These are phyloP conservation scores for Hypoxylon sp. DNA, from an alignment of 2,329 filamentous ascomycete genomes.

Conservation along the genomic window DNA sequence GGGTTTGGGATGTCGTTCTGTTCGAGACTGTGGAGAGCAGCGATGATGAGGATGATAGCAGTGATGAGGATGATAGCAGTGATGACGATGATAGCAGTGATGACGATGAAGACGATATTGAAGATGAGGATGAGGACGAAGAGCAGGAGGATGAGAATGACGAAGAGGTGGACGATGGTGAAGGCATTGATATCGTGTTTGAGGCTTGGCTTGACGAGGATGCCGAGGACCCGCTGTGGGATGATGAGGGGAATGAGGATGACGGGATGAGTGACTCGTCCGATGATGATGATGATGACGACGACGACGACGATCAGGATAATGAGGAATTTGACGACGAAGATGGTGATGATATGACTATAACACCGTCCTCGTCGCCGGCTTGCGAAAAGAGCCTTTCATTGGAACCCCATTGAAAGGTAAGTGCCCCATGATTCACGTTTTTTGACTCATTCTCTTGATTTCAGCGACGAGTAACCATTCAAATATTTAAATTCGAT, in stretches of 20 bases:
- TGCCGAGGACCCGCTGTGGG: not conserved
- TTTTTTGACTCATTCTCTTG: not conserved
- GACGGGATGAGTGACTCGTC: not conserved
- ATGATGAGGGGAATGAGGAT: not conserved
- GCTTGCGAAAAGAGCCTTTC: not conserved
- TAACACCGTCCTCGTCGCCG: constrained; percentile 3
- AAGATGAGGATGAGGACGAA: not conserved
- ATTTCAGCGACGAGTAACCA: not conserved
- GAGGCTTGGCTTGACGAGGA: constrained; percentile 1
- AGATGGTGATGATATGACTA: not conserved
- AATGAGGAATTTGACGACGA: constrained; percentile 3
- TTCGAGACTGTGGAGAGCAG: not conserved
- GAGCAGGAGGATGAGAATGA: not conserved
- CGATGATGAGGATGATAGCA: not conserved
- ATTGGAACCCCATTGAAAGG: constrained; percentile 2
- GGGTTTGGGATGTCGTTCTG: constrained; percentile 2
- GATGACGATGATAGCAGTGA: not conserved
- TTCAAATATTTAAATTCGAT: not conserved
- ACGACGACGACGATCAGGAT: not conserved
- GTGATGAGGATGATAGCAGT: constrained; percentile 1
- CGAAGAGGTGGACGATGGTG: not conserved
- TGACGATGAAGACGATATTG: not conserved
- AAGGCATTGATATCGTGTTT: not conserved
- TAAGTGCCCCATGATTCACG: not conserved
- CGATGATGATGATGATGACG: constrained; percentile 1